Evolutionary conservation across 192 early-diverging fungal species (phyloP), one percentile per base, ranked within the genome.

Genomic region (Coemansia sp.): DNA sequence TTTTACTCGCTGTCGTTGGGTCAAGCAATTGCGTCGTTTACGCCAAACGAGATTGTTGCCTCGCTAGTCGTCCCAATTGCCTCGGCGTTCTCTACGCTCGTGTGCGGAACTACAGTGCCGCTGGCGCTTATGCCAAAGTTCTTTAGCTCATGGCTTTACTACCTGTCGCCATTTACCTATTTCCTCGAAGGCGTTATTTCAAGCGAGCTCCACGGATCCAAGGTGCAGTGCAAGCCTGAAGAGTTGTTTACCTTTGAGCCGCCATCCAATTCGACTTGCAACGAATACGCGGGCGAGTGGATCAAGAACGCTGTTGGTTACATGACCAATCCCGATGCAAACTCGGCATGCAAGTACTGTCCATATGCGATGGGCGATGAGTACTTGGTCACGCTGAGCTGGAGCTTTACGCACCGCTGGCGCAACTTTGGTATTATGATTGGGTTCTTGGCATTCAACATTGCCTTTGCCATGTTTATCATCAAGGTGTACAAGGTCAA

Each of bases 71-170:
- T 87, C 58, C 87, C 87, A 4, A 82, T 88, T 74, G 79, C 85
- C 35, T 78, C 81, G 11, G 69, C 85, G 38, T 77, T 87, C 53
- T 73, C 85, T 49, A 81, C 71, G 27, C 68, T 89, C 55, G 84
- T 89, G 69, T 82, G 78, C 56, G 88, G 88, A 75, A 82, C 87
- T 60, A 82, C 86, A 26, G 82, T 83, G 41, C 81, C 88, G 10
- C 82, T 84, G 32, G 32, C 62, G 38, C 59, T 69, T 11, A 84
- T 89, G 83, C 82, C 85, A 49, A 54, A 65, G 48, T 89, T 89
- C 74, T 89, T 86, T 84, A 71, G 78, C 45, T 38, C 68, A 1
- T 89, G 85, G 85, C 83, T 89, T 83, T 89, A 89, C 73, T 83
- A 78, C 76, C 57, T 87, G 14, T 82, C 84, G 55, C 85, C 86